Evolutionary conservation across 768 basidiomycete species (phyloP).

Genomic region (Mycena latifolia): DNA sequence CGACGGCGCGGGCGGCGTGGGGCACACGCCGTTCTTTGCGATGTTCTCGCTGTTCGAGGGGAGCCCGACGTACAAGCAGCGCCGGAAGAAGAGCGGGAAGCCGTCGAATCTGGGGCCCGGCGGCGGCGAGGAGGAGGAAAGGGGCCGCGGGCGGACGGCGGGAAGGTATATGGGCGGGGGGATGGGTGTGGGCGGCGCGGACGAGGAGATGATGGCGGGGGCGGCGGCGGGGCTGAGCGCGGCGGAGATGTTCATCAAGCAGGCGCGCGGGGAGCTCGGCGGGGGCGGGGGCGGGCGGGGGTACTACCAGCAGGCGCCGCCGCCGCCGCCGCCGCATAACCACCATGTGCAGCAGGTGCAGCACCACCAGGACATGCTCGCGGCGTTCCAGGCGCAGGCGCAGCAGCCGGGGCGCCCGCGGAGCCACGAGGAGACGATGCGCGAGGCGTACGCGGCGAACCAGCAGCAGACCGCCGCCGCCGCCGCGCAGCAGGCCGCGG

Average conservation of each 20-base stretch:
- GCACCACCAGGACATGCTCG: constrained; percentile 45
- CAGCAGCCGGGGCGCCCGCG: constrained; percentile 34
- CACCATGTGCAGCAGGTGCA: constrained; percentile 40
- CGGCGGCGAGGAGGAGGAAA: constrained; percentile 47
- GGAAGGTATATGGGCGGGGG: constrained; percentile 31
- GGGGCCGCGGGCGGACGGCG: constrained; percentile 38
- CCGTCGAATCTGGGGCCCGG: constrained; percentile 38
- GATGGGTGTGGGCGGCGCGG: constrained; percentile 17
- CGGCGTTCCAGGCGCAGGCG: constrained; percentile 38
- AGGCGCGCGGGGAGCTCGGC: constrained; percentile 68
- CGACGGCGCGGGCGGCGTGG: constrained; percentile 37
- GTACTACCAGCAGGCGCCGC: constrained; percentile 12
- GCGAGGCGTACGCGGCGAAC: constrained; percentile 46
- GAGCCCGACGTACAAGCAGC: constrained; percentile 89
- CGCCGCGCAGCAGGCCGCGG: constrained; percentile 36
- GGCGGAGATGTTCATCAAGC: constrained; percentile 76
- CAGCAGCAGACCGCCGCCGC: constrained; percentile 36
- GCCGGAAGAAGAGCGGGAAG: constrained; percentile 79
- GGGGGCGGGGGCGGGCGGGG: constrained; percentile 46
- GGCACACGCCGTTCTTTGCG: constrained; percentile 68
- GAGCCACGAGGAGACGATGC: constrained; percentile 49
- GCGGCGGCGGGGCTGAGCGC: constrained; percentile 54
- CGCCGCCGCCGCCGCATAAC: constrained; percentile 6
- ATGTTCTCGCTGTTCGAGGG: constrained; percentile 87
- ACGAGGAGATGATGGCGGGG: constrained; percentile 40